A percentile compares a stretch with the other conserved stretches of the same genome.
Conservation (phyloP, 306 rosid species). For the Cyamopsis tetragonoloba region DNA sequence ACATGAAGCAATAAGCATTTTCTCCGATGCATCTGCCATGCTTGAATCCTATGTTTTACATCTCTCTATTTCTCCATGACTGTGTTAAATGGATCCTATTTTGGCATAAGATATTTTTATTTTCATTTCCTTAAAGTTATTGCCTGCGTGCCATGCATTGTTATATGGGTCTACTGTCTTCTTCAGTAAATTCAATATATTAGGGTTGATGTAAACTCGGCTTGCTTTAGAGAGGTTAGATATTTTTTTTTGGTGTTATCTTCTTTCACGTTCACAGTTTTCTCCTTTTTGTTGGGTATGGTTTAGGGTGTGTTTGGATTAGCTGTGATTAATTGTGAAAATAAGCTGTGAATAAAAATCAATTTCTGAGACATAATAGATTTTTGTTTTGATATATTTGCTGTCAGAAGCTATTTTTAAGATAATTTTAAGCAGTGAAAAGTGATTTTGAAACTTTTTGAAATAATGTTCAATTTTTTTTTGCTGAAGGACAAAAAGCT, state of each 20-base stretch:
- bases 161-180: not conserved
- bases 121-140: not conserved
- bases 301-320: no score
- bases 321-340: no score
- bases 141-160: no score
- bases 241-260: not conserved
- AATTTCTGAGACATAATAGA: no score
- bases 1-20: slow-evolving; percentile 3
- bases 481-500: no score
- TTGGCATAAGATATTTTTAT: not conserved
- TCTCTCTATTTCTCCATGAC: not conserved
- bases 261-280: not conserved
- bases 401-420: no score
- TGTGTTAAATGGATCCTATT: not conserved
- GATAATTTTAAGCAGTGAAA: no score
- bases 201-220: not conserved
- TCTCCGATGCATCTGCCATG: not conserved
- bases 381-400: no score
- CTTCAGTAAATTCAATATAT: not conserved
- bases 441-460: no score
- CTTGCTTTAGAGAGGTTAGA: not conserved
- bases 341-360: no score
- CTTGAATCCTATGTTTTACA: not conserved
- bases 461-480: no score
- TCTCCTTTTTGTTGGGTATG: not conserved